Evolutionary conservation across 352 stramenopile genomes (phyloP), one percentile per base, ranked within the genome.

Genomic region (Pythium graminicola): DNA sequence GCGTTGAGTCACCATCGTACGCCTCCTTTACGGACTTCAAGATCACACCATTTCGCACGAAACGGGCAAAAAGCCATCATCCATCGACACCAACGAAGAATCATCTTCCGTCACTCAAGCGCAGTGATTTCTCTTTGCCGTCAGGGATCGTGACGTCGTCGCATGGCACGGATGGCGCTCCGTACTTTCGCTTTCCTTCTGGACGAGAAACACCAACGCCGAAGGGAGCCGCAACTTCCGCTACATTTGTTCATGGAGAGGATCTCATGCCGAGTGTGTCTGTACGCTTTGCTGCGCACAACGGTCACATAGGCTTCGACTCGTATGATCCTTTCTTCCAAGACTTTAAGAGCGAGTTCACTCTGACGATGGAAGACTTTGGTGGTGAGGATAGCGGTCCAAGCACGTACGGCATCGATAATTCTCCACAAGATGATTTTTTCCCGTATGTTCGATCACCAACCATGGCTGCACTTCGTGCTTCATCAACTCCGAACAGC

Each of bases 341-440:
- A 28, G 65, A 73, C 36, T 73, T 73, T 46, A 73, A 73, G 39
- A 62, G 58, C 31, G 62, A 73, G 22, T 73, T 67, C 46, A 65
- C 61, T 14, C 38, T 73, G 22, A 73, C 65, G 23, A 82, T 76
- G 60, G 74, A 85, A 29, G 60, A 68, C 31, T 68, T 68, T 41
- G 60, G 60, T 27, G 46, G 60, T 4, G 60, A 68, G 36, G 60
- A 68, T n/a, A 47, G 17, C 6, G 33, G 28, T 11, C 42, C 49
- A 38, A 48, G 19, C 26, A 52, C 42, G 26, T 64, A 64, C 28
- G 57, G 50, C 3, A 33, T 59, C 4, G 57, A 64, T 2, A 23
- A 27, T 1, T 55, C 47, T 10, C 35, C 27, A 2, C 29, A 43
- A 14, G 49, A 68, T 45, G 60, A 68, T 40, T 60, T 63, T 27